Evolutionary conservation across 176 grass and related monocot genomes (phyloP), one percentile per base, ranked within the genome.

Genomic region (Coix lacrymajobi): DNA sequence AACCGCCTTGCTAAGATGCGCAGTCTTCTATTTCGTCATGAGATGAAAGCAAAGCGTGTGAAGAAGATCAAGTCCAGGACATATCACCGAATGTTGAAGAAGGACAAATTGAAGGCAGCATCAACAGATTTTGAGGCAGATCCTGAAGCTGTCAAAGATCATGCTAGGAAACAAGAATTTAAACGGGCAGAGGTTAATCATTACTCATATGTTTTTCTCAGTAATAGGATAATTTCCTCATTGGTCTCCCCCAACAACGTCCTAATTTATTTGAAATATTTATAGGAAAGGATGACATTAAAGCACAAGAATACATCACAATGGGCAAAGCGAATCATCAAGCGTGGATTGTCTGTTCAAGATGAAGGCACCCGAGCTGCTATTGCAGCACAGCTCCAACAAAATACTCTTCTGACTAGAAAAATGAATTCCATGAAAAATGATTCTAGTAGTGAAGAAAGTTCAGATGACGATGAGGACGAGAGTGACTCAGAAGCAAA

Each of bases 41-140:
- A 99, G 83, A 83, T 90, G 73, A 99, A 99, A 89, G 87, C 91
- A 76, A 99, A 99, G 69, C 89, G 89, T 66, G 83, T 99, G 76
- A 99, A 96, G 74, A 99, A 96, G 72, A 99, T 99, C 29, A 99
- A 96, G 78, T 99, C 96, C 77, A 99, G 90, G 85, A 96, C 96
- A 80, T 99, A 89, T 73, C 96, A 99, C 62, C 84, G 93, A 60
- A 89, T 99, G 87, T 71, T 96, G 71, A 99, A 99, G 83, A 96
- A 94, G 79, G 91, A 93, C 32, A 93, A 67, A 84, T 32, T 83
- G 58, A 96, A 99, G 76, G 85, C 49, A 75, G 79, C 77, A 83
- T 83, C 88, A 69, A 72, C 83, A 84, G 90, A 93, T 74, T 48
- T 92, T 22, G 88, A 99, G 70, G 87, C 84, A 73, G 85, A 99